phyloP scores from a whole-genome alignment of 768 basidiomycete genomes.

The Leccinum ochraceum region DNA sequence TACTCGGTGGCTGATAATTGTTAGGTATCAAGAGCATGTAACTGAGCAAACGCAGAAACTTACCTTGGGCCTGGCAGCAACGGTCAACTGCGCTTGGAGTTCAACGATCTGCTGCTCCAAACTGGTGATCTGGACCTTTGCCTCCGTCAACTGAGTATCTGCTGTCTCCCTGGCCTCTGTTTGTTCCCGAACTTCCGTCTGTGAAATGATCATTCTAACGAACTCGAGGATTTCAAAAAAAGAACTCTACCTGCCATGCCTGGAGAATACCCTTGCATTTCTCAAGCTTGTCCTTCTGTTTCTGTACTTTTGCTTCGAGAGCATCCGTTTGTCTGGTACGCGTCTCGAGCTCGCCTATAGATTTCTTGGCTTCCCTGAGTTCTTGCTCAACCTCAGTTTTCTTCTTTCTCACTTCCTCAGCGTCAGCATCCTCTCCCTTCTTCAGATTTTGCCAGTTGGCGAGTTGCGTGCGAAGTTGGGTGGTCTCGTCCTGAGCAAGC shows the following conservation, averaged over 20 bases:
- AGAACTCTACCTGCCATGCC: constrained; percentile 47
- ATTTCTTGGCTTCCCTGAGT: constrained; percentile 46
- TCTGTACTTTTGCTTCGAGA: constrained; percentile 42
- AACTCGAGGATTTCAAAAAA: neutral
- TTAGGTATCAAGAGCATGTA: constrained; percentile 10
- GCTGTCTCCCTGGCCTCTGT: constrained; percentile 39
- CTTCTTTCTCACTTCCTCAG: constrained; percentile 54
- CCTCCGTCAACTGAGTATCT: constrained; percentile 36
- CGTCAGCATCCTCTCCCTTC: constrained; percentile 59
- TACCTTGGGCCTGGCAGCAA: constrained; percentile 35
- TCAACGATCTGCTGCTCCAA: constrained; percentile 44
- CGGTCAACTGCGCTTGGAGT: constrained; percentile 46
- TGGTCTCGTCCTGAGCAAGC: constrained; percentile 56
- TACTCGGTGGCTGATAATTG: constrained; percentile 13
- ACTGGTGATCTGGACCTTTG: constrained; percentile 25
- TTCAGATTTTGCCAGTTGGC: constrained; percentile 71
- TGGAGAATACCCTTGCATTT: constrained; percentile 43
- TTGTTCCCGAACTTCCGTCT: constrained; percentile 43
- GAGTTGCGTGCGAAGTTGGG: constrained; percentile 61
- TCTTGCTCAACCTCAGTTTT: constrained; percentile 58
- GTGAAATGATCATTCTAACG: constrained; percentile 1
- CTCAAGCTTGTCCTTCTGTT: constrained; percentile 42
- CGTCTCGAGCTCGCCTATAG: constrained; percentile 32
- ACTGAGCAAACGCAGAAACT: constrained; percentile 1
- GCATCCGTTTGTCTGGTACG: constrained; percentile 25